Evolutionary conservation across 2,329 filamentous ascomycete genomes (phyloP).

Genomic region (Lachnellula suecica): DNA sequence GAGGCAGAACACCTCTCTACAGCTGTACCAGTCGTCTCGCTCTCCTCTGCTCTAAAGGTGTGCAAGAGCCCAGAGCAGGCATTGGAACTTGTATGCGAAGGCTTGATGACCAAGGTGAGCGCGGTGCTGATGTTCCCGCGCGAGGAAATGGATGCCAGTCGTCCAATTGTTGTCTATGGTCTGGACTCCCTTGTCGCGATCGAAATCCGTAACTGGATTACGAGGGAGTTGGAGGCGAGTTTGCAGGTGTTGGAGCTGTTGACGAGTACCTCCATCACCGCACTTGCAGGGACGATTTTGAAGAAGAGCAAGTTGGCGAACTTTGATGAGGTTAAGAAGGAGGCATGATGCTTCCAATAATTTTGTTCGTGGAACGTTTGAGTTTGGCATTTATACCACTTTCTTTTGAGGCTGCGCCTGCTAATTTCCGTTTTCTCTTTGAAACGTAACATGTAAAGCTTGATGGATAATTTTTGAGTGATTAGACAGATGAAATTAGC

Average conservation of each 20-base stretch:
- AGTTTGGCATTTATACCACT: background rate
- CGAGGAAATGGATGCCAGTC: constrained; percentile 45
- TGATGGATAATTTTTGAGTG: too few species aligned
- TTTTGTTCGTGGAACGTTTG: too few species aligned
- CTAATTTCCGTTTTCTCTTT: too few species aligned
- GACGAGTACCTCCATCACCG: constrained; percentile 23
- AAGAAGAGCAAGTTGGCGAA: constrained; percentile 10
- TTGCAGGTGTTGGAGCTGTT: constrained; percentile 29
- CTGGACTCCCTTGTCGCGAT: constrained; percentile 27
- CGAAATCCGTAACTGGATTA: constrained; percentile 40
- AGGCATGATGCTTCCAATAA: too few species aligned
- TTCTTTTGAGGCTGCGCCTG: background rate
- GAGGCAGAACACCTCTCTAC: background rate
- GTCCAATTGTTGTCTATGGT: constrained; percentile 31
- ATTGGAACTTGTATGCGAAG: constrained; percentile 37
- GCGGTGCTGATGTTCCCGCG: constrained; percentile 46
- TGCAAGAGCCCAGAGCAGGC: constrained; percentile 16
- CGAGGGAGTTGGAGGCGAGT: constrained; percentile 20
- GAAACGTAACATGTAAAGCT: too few species aligned
- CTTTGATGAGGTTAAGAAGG: background rate
- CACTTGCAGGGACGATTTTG: constrained; percentile 27
- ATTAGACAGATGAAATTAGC: too few species aligned
- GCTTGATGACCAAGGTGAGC: constrained; percentile 43
- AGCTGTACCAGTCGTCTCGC: constrained; percentile 6
- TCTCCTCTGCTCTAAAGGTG: constrained; percentile 12